Conservation (phyloP, 495 filamentous ascomycete species). For the Talaromyces adpressus region DNA sequence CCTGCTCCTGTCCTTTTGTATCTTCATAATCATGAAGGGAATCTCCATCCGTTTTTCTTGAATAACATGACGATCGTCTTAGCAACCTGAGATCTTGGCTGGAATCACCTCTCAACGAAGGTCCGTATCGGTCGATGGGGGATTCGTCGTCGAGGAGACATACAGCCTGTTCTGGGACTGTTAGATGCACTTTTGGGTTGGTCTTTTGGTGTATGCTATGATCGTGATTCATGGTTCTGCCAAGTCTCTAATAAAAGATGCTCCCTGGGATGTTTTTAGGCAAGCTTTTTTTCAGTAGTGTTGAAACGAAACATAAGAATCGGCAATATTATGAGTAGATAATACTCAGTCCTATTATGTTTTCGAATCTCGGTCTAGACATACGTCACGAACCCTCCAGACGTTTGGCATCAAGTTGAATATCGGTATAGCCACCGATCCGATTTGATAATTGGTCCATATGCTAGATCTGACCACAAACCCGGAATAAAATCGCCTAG, state of each 20-base stretch:
- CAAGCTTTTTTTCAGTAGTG: not conserved
- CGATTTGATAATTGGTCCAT: not conserved
- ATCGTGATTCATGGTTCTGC: no score
- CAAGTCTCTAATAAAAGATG: no score
- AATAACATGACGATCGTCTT: slow-evolving; percentile 2
- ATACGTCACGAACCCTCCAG: not conserved
- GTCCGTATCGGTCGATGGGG: slow-evolving; percentile 1
- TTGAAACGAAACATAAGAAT: not conserved
- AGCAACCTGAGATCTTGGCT: not conserved
- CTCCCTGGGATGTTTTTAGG: not conserved
- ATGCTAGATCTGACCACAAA: not conserved
- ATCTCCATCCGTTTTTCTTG: not conserved
- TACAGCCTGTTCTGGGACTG: not conserved
- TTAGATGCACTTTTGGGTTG: not conserved
- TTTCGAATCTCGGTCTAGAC: not conserved
- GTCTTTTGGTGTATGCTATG: no score
- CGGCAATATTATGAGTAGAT: not conserved
- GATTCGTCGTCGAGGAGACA: not conserved
- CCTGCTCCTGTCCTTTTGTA: not conserved
- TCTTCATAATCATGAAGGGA: not conserved
- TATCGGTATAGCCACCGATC: not conserved
- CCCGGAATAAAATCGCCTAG: no score
- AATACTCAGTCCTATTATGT: not conserved
- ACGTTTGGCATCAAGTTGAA: not conserved
- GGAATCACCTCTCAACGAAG: not conserved